Evolutionary conservation across 192 early-diverging fungal species (phyloP).

Genomic region (Dimargaris cristalligena): DNA sequence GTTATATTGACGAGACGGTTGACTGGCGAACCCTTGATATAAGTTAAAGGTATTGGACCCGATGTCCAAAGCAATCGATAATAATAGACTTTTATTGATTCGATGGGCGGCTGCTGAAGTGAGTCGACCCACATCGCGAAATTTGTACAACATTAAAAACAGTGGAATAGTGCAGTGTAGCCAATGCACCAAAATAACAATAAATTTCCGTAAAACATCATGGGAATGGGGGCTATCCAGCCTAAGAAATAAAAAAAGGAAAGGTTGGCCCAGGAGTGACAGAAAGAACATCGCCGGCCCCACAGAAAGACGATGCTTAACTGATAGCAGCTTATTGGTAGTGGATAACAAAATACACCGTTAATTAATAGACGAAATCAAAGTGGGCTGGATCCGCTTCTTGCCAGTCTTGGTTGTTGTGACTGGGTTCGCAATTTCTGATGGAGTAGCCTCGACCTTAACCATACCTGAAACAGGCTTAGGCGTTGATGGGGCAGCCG

Average conservation of each 20-base stretch:
- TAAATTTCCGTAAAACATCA: not conserved
- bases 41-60: too few species aligned
- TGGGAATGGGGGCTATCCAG: not conserved
- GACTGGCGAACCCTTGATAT: too few species aligned
- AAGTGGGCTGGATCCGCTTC: constrained; percentile 9
- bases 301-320: not conserved
- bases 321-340: too few species aligned
- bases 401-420: not conserved
- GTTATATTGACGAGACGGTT: too few species aligned
- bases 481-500: too few species aligned
- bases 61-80: too few species aligned
- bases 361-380: not conserved
- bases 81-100: too few species aligned
- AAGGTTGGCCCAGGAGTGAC: not conserved
- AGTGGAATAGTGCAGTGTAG: too few species aligned
- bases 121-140: too few species aligned
- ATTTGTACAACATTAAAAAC: too few species aligned
- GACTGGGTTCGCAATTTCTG: not conserved
- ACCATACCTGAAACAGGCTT: not conserved
- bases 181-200: not conserved
- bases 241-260: not conserved
- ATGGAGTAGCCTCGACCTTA: not conserved
- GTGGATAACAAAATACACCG: not conserved
- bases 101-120: too few species aligned
- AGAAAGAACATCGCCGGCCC: not conserved